Evolutionary conservation across 306 rosid species (phyloP).

Genomic region (Clitoria ternatea): DNA sequence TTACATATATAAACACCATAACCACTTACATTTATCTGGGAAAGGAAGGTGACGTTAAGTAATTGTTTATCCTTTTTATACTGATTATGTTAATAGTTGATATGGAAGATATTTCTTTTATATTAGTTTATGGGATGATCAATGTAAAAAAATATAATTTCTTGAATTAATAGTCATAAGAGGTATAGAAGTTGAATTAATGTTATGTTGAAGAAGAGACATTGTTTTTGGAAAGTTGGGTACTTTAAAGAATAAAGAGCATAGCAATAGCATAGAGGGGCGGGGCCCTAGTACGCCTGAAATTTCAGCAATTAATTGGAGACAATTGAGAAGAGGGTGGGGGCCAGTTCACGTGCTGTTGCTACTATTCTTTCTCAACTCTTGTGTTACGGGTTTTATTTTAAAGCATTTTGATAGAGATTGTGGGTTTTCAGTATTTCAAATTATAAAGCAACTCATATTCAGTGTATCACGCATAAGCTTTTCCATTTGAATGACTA

Average conservation of each 20-base stretch:
- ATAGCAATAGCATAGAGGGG: neutral
- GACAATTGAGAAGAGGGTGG: constrained; percentile 41
- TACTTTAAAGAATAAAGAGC: constrained; percentile 15
- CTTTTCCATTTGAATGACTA: constrained; percentile 24
- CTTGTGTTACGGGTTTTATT: neutral
- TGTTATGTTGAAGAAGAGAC: neutral
- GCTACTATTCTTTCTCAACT: constrained; percentile 27
- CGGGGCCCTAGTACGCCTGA: constrained; percentile 25
- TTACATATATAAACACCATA: neutral
- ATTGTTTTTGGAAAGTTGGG: neutral
- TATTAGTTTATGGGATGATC: too few relatives aligned
- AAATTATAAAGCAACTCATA: constrained; percentile 15
- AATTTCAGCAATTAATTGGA: constrained; percentile 31
- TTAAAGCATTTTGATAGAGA: constrained; percentile 26
- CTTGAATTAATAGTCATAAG: too few relatives aligned
- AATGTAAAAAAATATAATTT: too few relatives aligned
- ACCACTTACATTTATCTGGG: neutral
- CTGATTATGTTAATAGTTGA: too few relatives aligned
- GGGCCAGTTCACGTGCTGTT: constrained; percentile 47
- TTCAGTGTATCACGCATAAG: constrained; percentile 32
- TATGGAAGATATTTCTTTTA: too few relatives aligned
- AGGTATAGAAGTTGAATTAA: too few relatives aligned
- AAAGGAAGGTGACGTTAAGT: too few relatives aligned
- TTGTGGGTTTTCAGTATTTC: constrained; percentile 19
- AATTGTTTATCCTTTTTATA: too few relatives aligned